Percentiles rank a stretch among this genome's conserved stretches.
Conservation (phyloP, 129 eudicot genomes). For the Silybum marianum region DNA sequence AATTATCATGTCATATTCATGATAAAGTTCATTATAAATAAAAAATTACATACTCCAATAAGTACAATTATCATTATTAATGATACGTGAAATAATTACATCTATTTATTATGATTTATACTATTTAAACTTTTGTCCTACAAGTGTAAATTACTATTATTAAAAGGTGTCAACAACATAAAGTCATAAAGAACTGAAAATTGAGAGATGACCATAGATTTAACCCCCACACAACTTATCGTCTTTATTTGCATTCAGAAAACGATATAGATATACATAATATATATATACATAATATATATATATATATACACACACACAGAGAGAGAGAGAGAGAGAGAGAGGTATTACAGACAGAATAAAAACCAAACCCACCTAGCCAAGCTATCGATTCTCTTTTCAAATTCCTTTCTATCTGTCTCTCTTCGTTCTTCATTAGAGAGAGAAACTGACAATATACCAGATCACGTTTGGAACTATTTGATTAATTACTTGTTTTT, state of each 20-base stretch:
- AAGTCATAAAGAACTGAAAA: neutral
- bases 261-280: neutral
- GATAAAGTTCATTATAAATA: too few species aligned
- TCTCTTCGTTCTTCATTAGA: neutral
- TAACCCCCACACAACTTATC: neutral
- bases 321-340: neutral
- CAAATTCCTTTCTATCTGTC: neutral
- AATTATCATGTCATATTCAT: too few species aligned
- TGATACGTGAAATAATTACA: too few species aligned
- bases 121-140: too few species aligned
- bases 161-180: neutral
- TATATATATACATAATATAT: neutral
- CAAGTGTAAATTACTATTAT: too few species aligned
- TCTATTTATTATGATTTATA: too few species aligned
- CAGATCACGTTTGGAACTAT: conserved; percentile 3
- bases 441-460: conserved; percentile 7
- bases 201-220: neutral
- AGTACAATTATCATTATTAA: too few species aligned
- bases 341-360: conserved; percentile 21
- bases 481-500: neutral
- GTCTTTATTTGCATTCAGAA: neutral
- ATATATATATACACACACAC: neutral
- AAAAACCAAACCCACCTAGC: conserved; percentile 29
- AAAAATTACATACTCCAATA: too few species aligned
- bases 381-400: conserved; percentile 24